Conservation (phyloP, 805 yeast genomes). For the Cyberlindnera xylosilytica region DNA sequence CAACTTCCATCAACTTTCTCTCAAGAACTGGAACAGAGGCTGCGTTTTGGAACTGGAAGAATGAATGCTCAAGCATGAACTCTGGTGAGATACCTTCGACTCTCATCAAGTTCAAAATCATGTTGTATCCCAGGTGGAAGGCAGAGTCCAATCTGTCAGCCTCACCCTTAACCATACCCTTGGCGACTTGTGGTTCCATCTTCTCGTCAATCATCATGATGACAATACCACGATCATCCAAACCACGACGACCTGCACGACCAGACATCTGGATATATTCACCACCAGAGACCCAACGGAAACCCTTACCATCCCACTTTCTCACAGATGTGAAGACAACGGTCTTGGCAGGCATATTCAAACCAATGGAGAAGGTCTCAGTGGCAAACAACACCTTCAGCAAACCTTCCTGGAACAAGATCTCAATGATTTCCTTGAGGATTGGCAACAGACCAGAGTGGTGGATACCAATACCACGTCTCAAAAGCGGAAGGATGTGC, state of each 20-base stretch:
- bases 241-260: constrained; percentile 99
- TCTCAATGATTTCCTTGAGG: constrained; percentile 91
- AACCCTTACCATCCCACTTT: constrained; percentile 97
- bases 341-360: constrained; percentile 99
- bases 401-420: constrained; percentile 94
- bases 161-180: constrained; percentile 99
- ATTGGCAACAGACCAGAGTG: constrained; percentile 96
- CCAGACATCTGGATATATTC: constrained; percentile 99
- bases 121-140: constrained; percentile 94
- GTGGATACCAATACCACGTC: constrained; percentile 97
- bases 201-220: constrained; percentile 99
- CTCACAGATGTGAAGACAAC: constrained; percentile 97
- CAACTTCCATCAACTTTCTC: constrained; percentile 53
- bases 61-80: constrained; percentile 91
- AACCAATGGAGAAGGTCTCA: constrained; percentile 96
- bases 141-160: constrained; percentile 98
- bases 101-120: constrained; percentile 93
- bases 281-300: constrained; percentile 99
- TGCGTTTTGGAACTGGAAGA: constrained; percentile 92
- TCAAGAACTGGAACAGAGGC: constrained; percentile 87
- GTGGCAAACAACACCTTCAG: constrained; percentile 95
- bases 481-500: constrained; percentile 81
- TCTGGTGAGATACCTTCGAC: constrained; percentile 99
- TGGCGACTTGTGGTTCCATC: constrained; percentile 99
- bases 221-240: constrained; percentile 98